A percentile compares a stretch with the other conserved stretches of the same genome.
Conservation (phyloP, 495 filamentous ascomycete species). For the Talaromyces proteolyticus region DNA sequence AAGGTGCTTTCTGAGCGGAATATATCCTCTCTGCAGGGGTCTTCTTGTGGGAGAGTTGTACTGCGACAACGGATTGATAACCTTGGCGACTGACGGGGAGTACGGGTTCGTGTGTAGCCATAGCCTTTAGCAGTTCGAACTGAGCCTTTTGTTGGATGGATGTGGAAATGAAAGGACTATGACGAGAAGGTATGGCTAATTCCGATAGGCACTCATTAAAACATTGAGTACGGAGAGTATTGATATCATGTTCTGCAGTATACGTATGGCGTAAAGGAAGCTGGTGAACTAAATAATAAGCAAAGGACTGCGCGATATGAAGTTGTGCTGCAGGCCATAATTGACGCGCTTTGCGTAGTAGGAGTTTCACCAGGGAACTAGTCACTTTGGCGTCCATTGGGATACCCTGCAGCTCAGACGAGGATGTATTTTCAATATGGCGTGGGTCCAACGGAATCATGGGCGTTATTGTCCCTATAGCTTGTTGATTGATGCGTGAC, state of each 20-base stretch:
- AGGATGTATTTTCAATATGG: conserved; percentile 10
- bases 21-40: conserved; percentile 51
- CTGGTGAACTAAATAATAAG: conserved; percentile 22
- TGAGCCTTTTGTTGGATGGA: conserved; percentile 54
- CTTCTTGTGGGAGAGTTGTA: conserved; percentile 62
- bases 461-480: conserved; percentile 10
- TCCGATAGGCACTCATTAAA: conserved; percentile 50
- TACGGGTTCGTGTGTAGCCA: conserved; percentile 51
- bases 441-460: conserved; percentile 1
- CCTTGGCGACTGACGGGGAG: conserved; percentile 54
- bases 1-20: conserved; percentile 51
- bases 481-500: conserved; percentile 28
- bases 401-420: conserved; percentile 7
- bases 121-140: conserved; percentile 55
- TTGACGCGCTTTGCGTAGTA: conserved; percentile 53
- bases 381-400: conserved; percentile 23
- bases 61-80: conserved; percentile 51
- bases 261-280: not conserved
- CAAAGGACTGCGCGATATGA: conserved; percentile 34
- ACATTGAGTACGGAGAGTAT: conserved; percentile 22
- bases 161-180: conserved; percentile 41
- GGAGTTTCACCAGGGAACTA: conserved; percentile 36
- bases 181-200: conserved; percentile 45
- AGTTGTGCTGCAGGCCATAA: conserved; percentile 52
- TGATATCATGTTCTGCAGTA: not conserved